These are phyloP conservation scores for Sonneratia caseolaris DNA, from an alignment of 345 rosid genomes.

Conservation along the genomic window DNA sequence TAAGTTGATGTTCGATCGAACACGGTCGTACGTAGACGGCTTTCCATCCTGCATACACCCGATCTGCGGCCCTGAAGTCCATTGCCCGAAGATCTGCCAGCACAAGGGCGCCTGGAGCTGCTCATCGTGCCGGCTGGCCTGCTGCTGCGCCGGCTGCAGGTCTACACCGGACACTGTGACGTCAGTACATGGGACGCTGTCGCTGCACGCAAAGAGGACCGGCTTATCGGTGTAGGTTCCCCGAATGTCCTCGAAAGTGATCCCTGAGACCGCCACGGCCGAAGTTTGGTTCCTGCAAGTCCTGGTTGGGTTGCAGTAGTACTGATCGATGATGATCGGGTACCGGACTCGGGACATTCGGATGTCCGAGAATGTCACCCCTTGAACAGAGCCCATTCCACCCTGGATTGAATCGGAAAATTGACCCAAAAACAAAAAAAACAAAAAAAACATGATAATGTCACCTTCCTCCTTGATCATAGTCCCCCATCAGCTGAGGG, in stretches of 20 bases:
- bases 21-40: neutral
- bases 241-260: constrained; percentile 16
- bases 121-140: neutral
- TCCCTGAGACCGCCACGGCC: constrained; percentile 18
- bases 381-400: constrained; percentile 13
- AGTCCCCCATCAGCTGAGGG: too few species aligned
- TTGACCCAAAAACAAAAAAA: too few species aligned
- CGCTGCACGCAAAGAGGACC: constrained; percentile 26
- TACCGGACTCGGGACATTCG: constrained; percentile 19
- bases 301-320: constrained; percentile 8
- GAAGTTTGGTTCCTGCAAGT: constrained; percentile 25
- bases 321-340: constrained; percentile 30
- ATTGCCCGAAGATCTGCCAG: constrained; percentile 3
- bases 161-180: constrained; percentile 15
- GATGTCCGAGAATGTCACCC: constrained; percentile 22
- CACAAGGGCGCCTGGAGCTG: neutral
- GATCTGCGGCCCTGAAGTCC: neutral
- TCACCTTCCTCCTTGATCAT: too few species aligned
- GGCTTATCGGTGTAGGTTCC: constrained; percentile 27
- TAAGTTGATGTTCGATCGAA: neutral
- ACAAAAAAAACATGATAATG: too few species aligned
- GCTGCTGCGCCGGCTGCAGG: constrained; percentile 1
- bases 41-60: neutral
- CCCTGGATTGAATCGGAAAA: too few species aligned
- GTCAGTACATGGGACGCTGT: constrained; percentile 25